Base-by-base conservation (phyloP, 1,284 basidiomycete genomes). In the Ceratobasidium sp. region DNA sequence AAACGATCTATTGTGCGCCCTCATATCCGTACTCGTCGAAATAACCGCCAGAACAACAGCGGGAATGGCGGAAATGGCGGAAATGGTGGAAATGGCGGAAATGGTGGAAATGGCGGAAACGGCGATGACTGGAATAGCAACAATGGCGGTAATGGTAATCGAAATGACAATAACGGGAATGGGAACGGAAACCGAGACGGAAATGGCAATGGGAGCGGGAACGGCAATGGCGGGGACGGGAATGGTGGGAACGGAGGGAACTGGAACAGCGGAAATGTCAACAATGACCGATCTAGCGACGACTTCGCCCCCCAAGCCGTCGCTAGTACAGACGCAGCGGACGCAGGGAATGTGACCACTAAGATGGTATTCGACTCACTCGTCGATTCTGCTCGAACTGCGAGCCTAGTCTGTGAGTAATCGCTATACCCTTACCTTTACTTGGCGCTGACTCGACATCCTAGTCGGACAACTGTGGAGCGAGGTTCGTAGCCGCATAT, bases 311-410 rank as follows among this genome's bases (percentile, higher is more conserved):
- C 28, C 46, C 46, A 68, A 2, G 78, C 63, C 2, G 42, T 79
- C 42, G 39, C 77, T 46, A 77, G 78, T 55, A 76, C 63, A 15
- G 78, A 79, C 23, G 76, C 78, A 33, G 49, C 49, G 0, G 63
- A 79, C 53, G 5, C 73, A 5, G 72, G 63, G 12, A 78, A 70
- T 23, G 46, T 69, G 3, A 79, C 78, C 3, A 79, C 78, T 13
- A 68, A 58, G 53, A 44, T 56, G 51, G 73, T 77, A 5, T 79
- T 77, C 44, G 61, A 79, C 20, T 39, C 33, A 3, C 39, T 79
- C 20, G 46, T 77, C 5, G 15, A 56, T 49, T n/a, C 46, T 12
- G 46, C 72, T 20, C n/a, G 60, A 26, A 26, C 13, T 7, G 60
- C 46, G 1, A 64, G 60, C 18, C 77, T 49, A 2, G 44, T 64